Percentiles rank a stretch among this genome's conserved stretches.
Conservation (phyloP, 2,329 filamentous ascomycete species). For the Chlorencoelia australis region DNA sequence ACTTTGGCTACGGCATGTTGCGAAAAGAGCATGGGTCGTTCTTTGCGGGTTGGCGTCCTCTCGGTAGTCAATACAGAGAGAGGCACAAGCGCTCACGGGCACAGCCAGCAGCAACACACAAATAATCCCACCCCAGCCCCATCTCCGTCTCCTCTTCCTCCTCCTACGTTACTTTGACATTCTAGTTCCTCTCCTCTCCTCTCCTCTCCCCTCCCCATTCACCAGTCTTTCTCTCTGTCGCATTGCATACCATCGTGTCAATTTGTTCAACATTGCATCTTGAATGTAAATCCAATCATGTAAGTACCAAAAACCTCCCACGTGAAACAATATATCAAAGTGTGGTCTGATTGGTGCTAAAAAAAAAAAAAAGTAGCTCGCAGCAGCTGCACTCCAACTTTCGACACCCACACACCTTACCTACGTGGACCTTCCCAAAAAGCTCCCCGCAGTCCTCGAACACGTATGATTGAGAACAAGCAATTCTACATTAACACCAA, state of each 20-base stretch:
- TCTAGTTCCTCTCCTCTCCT: too few relatives aligned
- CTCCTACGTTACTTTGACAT: too few relatives aligned
- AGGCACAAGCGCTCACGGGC: too few relatives aligned
- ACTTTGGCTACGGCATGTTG: too few relatives aligned
- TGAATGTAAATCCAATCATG: slow-evolving; percentile 8
- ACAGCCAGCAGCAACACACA: neutral
- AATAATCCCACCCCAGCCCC: too few relatives aligned
- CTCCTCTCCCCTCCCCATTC: too few relatives aligned
- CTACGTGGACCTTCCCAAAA: slow-evolving; percentile 23
- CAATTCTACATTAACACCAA: slow-evolving; percentile 13
- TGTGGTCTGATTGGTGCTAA: slow-evolving; percentile 19
- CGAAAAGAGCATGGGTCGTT: too few relatives aligned
- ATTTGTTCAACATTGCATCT: neutral
- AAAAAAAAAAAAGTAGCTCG: slow-evolving; percentile 16
- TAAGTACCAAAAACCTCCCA: too few relatives aligned
- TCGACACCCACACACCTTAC: slow-evolving; percentile 7
- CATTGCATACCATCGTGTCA: neutral
- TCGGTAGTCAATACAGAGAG: too few relatives aligned
- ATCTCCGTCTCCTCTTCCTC: neutral
- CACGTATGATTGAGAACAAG: slow-evolving; percentile 22
- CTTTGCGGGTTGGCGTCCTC: too few relatives aligned
- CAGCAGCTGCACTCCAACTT: slow-evolving; percentile 7
- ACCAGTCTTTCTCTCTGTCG: neutral
- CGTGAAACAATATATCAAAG: too few relatives aligned
- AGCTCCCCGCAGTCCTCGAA: slow-evolving; percentile 16